These are phyloP conservation scores for Fusarium drepaniforme DNA, from an alignment of 2,329 filamentous ascomycete species.

Conservation along the genomic window DNA sequence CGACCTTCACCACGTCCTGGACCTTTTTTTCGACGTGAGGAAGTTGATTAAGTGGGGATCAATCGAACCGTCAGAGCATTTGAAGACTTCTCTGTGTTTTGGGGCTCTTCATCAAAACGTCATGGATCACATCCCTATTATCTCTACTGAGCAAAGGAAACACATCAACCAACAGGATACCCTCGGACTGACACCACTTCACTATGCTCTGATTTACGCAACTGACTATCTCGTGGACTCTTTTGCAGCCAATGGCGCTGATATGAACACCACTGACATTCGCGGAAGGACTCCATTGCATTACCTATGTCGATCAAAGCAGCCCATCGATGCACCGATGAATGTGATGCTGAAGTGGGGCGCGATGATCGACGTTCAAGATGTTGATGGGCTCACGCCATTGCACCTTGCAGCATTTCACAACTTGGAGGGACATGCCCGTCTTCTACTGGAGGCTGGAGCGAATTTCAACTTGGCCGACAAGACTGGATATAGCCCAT, in stretches of 20 bases:
- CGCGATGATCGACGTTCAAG: background rate
- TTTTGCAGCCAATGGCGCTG: background rate
- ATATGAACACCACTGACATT: background rate
- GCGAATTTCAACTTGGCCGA: background rate
- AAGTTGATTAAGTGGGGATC: rapidly evolving
- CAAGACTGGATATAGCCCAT: background rate
- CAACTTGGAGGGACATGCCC: background rate
- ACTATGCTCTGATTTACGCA: background rate
- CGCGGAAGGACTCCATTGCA: background rate
- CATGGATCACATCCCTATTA: too few relatives aligned
- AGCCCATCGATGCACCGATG: background rate
- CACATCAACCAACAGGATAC: background rate
- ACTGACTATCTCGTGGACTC: rapidly evolving
- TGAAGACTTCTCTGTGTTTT: background rate
- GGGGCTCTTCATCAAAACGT: background rate
- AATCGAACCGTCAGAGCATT: background rate
- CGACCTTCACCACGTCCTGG: background rate
- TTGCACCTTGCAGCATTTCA: background rate
- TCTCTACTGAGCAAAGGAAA: background rate
- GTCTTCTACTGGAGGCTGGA: background rate
- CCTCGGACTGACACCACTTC: background rate
- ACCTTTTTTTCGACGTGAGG: background rate
- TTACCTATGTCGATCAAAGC: background rate
- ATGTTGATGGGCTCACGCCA: background rate
- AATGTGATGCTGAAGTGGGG: background rate